Conservation (phyloP, 2,329 filamentous ascomycete genomes). For the Dissoconium aciculare region DNA sequence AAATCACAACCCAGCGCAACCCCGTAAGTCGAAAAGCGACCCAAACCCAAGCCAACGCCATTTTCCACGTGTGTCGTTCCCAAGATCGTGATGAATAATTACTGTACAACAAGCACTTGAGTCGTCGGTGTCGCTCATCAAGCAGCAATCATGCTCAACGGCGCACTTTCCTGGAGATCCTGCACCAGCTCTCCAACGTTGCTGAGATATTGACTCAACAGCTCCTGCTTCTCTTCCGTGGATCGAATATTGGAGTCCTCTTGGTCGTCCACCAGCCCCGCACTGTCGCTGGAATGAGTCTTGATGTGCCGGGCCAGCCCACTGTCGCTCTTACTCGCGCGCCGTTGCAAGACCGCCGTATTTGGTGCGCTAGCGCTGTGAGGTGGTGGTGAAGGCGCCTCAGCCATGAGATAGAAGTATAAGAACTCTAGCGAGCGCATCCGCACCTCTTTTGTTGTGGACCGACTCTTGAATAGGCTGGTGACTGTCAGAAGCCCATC, state of each 20-base stretch:
- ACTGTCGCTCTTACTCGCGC: conserved; percentile 13
- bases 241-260: conserved; percentile 38
- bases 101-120: no score
- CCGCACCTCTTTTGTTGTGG: conserved; percentile 77
- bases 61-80: no score
- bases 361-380: conserved; percentile 15
- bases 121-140: no score
- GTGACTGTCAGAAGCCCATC: conserved; percentile 87
- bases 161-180: conserved; percentile 60
- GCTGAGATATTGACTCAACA: conserved; percentile 62
- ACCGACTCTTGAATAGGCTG: conserved; percentile 77
- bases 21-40: no score
- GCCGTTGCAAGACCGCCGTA: conserved; percentile 15
- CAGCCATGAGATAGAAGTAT: conserved; percentile 97
- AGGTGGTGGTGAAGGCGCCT: conserved; percentile 37
- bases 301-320: conserved; percentile 14
- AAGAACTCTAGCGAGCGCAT: conserved; percentile 93
- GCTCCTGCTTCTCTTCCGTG: conserved; percentile 66
- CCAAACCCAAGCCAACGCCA: no score
- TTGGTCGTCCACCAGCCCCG: conserved; percentile 23
- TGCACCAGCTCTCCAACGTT: conserved; percentile 75
- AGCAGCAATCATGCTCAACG: conserved; percentile 35
- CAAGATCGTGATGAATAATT: no score
- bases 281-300: conserved; percentile 22
- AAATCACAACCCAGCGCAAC: no score